These are phyloP conservation scores for Talaromyces amestolkiae DNA, from an alignment of 2,329 filamentous ascomycete species.

Conservation along the genomic window DNA sequence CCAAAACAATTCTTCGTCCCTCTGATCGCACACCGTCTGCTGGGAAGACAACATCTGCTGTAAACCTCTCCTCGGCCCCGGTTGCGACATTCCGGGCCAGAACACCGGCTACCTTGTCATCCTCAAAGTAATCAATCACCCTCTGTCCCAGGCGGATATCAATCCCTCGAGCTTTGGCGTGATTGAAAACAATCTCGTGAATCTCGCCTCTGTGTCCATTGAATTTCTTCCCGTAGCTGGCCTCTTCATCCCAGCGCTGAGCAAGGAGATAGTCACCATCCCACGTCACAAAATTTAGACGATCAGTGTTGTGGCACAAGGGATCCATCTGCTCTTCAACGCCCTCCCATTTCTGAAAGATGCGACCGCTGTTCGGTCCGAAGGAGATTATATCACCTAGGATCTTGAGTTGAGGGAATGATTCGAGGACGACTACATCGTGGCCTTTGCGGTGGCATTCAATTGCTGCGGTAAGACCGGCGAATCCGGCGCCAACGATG, in stretches of 20 bases:
- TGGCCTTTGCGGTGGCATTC: conserved; percentile 28
- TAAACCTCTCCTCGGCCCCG: conserved; percentile 27
- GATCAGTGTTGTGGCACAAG: conserved; percentile 31
- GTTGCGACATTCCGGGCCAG: conserved; percentile 28
- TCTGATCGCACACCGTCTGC: conserved; percentile 56
- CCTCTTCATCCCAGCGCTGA: conserved; percentile 21
- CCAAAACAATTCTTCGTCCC: conserved; percentile 49
- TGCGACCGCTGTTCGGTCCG: conserved; percentile 27
- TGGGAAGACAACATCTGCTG: conserved; percentile 52
- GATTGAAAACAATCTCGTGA: conserved; percentile 34
- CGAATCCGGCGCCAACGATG: conserved; percentile 48
- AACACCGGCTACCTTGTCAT: conserved; percentile 27
- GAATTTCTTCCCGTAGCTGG: conserved; percentile 29
- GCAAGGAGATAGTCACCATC: conserved; percentile 27
- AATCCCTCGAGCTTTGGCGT: conserved; percentile 28
- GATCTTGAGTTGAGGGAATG: conserved; percentile 45
- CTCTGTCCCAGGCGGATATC: conserved; percentile 32
- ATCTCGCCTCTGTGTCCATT: conserved; percentile 37
- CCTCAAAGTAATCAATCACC: conserved; percentile 31
- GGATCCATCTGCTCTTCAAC: conserved; percentile 31
- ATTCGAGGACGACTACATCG: conserved; percentile 41
- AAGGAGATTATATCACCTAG: conserved; percentile 50
- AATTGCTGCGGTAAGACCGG: conserved; percentile 35
- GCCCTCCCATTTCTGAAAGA: conserved; percentile 34
- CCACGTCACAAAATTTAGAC: conserved; percentile 30